These are phyloP conservation scores for Suillus brevipes DNA, from an alignment of 768 basidiomycete species.

Conservation along the genomic window DNA sequence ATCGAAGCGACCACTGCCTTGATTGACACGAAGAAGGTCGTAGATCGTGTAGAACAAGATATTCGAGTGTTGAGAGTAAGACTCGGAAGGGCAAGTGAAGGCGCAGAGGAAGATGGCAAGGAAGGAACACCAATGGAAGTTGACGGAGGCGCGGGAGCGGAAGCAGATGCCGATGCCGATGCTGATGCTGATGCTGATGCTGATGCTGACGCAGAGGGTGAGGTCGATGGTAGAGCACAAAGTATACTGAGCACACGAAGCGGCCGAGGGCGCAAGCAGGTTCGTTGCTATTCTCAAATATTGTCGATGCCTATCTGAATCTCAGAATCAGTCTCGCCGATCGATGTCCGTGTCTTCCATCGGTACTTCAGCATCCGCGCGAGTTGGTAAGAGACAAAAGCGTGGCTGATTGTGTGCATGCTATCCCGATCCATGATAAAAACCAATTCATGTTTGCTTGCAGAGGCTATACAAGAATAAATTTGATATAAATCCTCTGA, in stretches of 20 bases:
- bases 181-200: conserved; percentile 9
- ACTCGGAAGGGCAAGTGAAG: conserved; percentile 50
- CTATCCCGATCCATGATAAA: conserved; percentile 8
- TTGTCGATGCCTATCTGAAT: conserved; percentile 6
- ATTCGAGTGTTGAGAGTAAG: conserved; percentile 68
- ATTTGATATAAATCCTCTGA: conserved; percentile 1
- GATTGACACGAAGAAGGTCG: conserved; percentile 85
- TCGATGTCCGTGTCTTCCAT: conserved; percentile 77
- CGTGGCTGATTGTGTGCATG: conserved; percentile 36
- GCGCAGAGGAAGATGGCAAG: conserved; percentile 37
- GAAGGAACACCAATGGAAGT: conserved; percentile 51
- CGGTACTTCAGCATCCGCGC: conserved; percentile 60
- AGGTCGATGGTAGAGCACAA: conserved; percentile 59
- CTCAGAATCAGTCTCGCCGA: conserved; percentile 46
- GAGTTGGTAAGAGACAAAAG: conserved; percentile 60
- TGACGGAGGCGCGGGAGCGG: conserved; percentile 37
- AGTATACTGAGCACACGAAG: conserved; percentile 64
- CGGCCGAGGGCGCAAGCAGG: conserved; percentile 60
- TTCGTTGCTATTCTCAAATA: conserved; percentile 9
- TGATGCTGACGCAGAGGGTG: conserved; percentile 24
- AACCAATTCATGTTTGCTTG: conserved; percentile 11
- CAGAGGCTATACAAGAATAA: conserved; percentile 13
- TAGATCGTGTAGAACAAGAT: conserved; percentile 87
- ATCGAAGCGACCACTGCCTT: conserved; percentile 70
- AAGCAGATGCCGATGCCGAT: conserved; percentile 2